Conservation (phyloP, 352 stramenopile genomes). For the Halophytophthora batemanensis region DNA sequence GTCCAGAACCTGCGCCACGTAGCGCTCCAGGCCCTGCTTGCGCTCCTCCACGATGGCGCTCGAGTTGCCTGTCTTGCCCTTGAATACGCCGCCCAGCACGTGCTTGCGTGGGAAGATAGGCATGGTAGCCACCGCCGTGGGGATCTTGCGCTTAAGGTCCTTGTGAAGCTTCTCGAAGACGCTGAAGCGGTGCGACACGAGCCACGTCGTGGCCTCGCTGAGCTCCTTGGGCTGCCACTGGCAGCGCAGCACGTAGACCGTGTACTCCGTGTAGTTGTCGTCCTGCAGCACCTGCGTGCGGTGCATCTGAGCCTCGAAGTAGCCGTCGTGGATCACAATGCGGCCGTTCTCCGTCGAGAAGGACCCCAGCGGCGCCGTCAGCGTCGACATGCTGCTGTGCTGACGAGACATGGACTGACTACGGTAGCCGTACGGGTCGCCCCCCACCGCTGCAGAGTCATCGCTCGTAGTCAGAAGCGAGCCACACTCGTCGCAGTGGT, state of each 20-base stretch:
- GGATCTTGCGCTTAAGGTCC: slow-evolving; percentile 73
- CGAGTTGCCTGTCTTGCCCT: slow-evolving; percentile 83
- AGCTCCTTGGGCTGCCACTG: slow-evolving; percentile 74
- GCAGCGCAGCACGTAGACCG: slow-evolving; percentile 85
- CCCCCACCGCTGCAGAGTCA: slow-evolving; percentile 35
- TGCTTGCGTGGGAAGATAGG: slow-evolving; percentile 77
- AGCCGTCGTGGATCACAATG: slow-evolving; percentile 85
- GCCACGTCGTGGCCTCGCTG: slow-evolving; percentile 49
- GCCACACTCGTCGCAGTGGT: slow-evolving; percentile 85
- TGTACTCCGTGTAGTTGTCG: slow-evolving; percentile 89
- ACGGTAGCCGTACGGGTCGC: slow-evolving; percentile 58
- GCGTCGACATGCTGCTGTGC: slow-evolving; percentile 49
- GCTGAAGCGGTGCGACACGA: slow-evolving; percentile 72
- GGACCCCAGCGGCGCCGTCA: slow-evolving; percentile 69
- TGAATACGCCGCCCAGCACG: slow-evolving; percentile 80
- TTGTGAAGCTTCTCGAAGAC: slow-evolving; percentile 75
- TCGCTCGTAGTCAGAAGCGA: slow-evolving; percentile 81
- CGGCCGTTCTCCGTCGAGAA: slow-evolving; percentile 75
- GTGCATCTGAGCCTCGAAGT: slow-evolving; percentile 83
- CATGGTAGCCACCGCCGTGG: slow-evolving; percentile 52
- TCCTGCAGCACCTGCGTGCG: slow-evolving; percentile 84
- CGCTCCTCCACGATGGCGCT: slow-evolving; percentile 83
- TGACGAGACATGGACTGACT: slow-evolving; percentile 57
- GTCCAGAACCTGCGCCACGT: slow-evolving; percentile 80
- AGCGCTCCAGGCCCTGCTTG: slow-evolving; percentile 77